phyloP scores from a whole-genome alignment of 2,329 filamentous ascomycete species.

The Byssochlamys sp. region DNA sequence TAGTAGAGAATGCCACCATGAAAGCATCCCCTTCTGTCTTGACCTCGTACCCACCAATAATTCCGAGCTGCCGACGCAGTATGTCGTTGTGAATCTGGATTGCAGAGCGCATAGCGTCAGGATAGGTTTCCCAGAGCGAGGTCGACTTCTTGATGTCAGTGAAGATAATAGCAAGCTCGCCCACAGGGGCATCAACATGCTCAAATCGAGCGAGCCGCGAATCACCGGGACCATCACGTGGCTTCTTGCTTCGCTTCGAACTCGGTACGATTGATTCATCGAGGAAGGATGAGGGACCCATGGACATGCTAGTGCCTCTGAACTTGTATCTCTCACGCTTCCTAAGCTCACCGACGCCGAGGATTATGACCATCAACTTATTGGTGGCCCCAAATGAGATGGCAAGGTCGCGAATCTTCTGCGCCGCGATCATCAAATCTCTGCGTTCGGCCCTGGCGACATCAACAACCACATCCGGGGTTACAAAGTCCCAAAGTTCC shows the following conservation, averaged over 20 bases:
- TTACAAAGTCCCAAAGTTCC: constrained; percentile 91
- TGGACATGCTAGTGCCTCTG: constrained; percentile 72
- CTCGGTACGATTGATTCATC: constrained; percentile 52
- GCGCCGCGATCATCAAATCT: constrained; percentile 88
- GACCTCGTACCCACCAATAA: constrained; percentile 94
- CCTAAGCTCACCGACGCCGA: constrained; percentile 84
- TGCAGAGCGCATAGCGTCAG: constrained; percentile 86
- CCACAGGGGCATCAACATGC: constrained; percentile 82
- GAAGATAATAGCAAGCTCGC: constrained; percentile 87
- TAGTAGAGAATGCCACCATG: constrained; percentile 96
- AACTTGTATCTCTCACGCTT: constrained; percentile 67
- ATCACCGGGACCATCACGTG: constrained; percentile 56
- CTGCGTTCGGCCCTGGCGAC: constrained; percentile 75
- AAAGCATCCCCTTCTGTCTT: constrained; percentile 99
- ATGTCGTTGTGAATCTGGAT: constrained; percentile 97
- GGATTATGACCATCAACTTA: constrained; percentile 99
- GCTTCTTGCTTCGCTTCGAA: constrained; percentile 54
- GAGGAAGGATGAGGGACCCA: constrained; percentile 67
- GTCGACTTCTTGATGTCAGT: constrained; percentile 99
- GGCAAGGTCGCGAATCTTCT: constrained; percentile 86
- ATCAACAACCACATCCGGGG: constrained; percentile 82
- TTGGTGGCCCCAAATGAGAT: constrained; percentile 88
- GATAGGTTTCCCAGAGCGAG: constrained; percentile 87
- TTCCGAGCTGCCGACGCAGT: constrained; percentile 83
- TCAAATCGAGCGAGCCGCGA: constrained; percentile 79